Base-by-base conservation (phyloP, 371 early-diverging fungal species). In the Circinella minor region DNA sequence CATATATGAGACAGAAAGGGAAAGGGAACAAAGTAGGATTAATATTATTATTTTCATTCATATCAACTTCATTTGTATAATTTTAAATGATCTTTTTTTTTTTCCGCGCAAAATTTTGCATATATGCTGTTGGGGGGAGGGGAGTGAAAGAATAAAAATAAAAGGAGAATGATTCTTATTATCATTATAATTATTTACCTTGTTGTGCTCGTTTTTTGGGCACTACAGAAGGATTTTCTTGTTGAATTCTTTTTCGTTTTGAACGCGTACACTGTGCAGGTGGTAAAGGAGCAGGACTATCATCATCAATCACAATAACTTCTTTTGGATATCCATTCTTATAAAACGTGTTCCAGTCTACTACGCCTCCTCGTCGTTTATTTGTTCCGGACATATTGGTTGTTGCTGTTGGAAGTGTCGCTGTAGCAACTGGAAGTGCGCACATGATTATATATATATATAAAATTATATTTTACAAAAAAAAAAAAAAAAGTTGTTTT, bases 231-330 rank as follows among this genome's bases (percentile, higher is more conserved):
- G 43, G 43, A 43, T 43, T 43, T 4, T 34, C 57, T 10, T 57
- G 37, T 57, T 57, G 57, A 18, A 34, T 20, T 13, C 57, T 11
- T 34, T 57, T 57, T 34, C 57, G 57, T 34, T 57, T 57, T 11
- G 57, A 57, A n/a, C 57, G 57, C 57, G 57, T 57, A n/a, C 57
- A 57, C 57, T 57, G 57, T 27, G 57, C 57, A 27, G 78, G 80
- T 20, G 81, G 75, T n/a, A 86, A 85, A 20, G 88, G 82, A 51
- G 43, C 43, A 43, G 87, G 86, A 36, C 82, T 72, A 61, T 88
- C 88, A 61, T 88, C 88, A 38, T 87, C 88, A 68, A 88, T 88
- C 27, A 88, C 84, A 67, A 88, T 88, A 20, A 88, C 79, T 65
- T 88, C 88, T 71, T 78, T 75, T 34, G 88, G 88, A 18, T 79